Conservation (phyloP, 140 eudicot species). For the Anethum foeniculum region DNA sequence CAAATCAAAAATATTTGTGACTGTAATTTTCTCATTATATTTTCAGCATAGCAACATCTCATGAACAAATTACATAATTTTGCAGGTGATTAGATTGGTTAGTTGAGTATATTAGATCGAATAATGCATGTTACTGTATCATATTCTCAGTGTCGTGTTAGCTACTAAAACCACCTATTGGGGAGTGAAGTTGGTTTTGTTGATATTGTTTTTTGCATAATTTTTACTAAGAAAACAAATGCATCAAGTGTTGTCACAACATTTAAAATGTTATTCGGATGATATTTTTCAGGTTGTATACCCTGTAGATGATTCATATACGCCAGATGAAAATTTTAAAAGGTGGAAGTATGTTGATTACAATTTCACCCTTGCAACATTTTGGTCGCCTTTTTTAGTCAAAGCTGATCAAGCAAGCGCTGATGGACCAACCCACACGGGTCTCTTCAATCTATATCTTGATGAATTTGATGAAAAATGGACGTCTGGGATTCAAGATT, state of each 20-base stretch:
- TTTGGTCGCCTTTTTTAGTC: conserved; percentile 58
- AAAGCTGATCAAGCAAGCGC: conserved; percentile 38
- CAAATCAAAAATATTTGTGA: not conserved
- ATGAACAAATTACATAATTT: not conserved
- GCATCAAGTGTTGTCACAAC: not conserved
- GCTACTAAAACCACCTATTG: not conserved
- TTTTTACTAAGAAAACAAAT: not conserved
- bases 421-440: conserved; percentile 51
- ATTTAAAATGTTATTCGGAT: not conserved
- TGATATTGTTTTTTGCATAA: not conserved
- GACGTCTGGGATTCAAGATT: conserved; percentile 46
- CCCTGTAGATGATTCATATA: conserved; percentile 50
- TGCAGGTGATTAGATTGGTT: not conserved
- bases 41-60: not conserved
- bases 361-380: conserved; percentile 66
- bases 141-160: not conserved
- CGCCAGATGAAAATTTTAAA: conserved; percentile 52
- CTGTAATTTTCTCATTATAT: not conserved
- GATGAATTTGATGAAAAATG: conserved; percentile 59
- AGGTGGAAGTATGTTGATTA: conserved; percentile 53
- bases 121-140: not conserved
- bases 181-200: not conserved
- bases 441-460: conserved; percentile 61
- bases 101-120: not conserved
- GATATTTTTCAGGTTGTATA: conserved; percentile 44